Base-by-base conservation (phyloP, 192 early-diverging fungal genomes). In the Linnemannia zychae region DNA sequence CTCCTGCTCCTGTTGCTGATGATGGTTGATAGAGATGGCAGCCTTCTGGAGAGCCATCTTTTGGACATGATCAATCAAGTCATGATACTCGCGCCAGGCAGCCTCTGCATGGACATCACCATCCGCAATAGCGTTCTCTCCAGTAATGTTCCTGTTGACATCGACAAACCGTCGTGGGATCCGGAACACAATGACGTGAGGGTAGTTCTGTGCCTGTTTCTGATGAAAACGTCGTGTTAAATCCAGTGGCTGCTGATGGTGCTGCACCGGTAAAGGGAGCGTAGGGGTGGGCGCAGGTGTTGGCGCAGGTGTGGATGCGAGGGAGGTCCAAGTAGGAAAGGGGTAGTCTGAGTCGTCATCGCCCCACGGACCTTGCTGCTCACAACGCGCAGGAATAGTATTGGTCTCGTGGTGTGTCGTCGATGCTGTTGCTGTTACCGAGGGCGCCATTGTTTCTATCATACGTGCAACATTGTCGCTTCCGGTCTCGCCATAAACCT, bases 1-100 rank as follows among this genome's bases (percentile, higher is more conserved):
- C 40, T 44, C 4, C 47, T 50, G 24, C n/a, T 16, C 68, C 38
- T 77, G 37, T 28, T 71, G 52, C 31, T 36, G 24, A 13, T 38
- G 38, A 11, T 70, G 37, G 28, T 12, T 15, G 7, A 57, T n/a
- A 57, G 52, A 57, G n/a, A 57, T 24, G 28, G 9, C 28, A 13
- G 57, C 24, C 57, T 63, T 63, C 34, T 78, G 81, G 7, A 74
- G 7, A 4, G 48, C 65, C 53, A 84, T 63, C 18, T 53, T 65
- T 52, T 84, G 76, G 17, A 84, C 73, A 37, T 84, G 82, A n/a
- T 84, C 82, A 38, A 84, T 79, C 57, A 84, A 16, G 13, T 67
- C 82, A 65, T 84, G 82, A 33, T 84, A 84, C 46, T 84, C 82
- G 20, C 22, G 44, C 82, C 82, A 84, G 11, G 82, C 82, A 52